Percentiles rank a stretch among this genome's conserved stretches.
Conservation (phyloP, 169 alveolate genomes). For the Cryptosporidium sp. region DNA sequence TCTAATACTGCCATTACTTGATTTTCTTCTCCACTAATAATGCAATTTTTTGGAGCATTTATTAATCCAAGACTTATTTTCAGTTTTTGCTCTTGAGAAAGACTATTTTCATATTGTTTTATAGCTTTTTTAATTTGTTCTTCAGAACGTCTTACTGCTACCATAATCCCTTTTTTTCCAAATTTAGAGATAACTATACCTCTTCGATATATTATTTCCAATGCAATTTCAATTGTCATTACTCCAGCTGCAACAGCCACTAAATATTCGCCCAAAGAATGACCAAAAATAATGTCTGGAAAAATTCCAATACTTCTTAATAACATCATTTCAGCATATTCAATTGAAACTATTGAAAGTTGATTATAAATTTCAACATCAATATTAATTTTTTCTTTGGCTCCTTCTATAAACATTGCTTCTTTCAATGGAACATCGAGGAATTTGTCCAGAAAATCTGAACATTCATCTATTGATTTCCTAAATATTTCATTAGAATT, state of each 20-base stretch:
- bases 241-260: conserved; percentile 80
- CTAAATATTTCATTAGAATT: conserved; percentile 72
- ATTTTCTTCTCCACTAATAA: conserved; percentile 80
- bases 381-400: conserved; percentile 20
- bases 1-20: conserved; percentile 76
- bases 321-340: conserved; percentile 36
- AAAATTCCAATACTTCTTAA: conserved; percentile 24
- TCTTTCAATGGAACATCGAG: conserved; percentile 30
- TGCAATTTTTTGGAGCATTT: conserved; percentile 82
- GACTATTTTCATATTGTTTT: neutral
- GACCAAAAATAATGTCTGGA: conserved; percentile 81
- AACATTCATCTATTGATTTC: conserved; percentile 75
- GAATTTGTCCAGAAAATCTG: conserved; percentile 5
- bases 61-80: conserved; percentile 55
- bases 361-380: conserved; percentile 48
- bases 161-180: conserved; percentile 75
- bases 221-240: conserved; percentile 77
- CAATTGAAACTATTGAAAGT: conserved; percentile 65
- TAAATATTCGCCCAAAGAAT: conserved; percentile 80
- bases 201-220: conserved; percentile 67
- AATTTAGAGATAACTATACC: conserved; percentile 62
- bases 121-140: conserved; percentile 66
- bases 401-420: neutral
- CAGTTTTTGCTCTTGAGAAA: neutral
- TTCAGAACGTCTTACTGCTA: conserved; percentile 77